Base-by-base conservation (phyloP, 2,329 filamentous ascomycete species). In the Triangularia setosa region DNA sequence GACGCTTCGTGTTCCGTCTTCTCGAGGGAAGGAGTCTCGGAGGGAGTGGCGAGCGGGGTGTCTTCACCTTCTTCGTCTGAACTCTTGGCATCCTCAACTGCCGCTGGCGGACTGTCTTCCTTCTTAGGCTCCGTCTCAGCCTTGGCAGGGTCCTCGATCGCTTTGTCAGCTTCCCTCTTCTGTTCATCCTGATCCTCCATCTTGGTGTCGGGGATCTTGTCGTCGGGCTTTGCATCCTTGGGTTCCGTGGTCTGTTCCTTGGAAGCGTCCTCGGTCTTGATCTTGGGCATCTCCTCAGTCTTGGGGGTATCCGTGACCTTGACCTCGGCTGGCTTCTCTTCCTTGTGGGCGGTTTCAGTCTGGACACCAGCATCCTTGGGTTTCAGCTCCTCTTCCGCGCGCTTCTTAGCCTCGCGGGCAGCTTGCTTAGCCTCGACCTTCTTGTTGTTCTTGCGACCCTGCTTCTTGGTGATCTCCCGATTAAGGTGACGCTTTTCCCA, bases 391-490 rank as follows among this genome's bases (percentile, higher is more conserved):
- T 72, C 71, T 23, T 69, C 69, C 64, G 72, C 67, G 14, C 65
- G 60, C 58, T 67, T 66, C 59, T 72, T 72, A 16, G 69, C 71
- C 60, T 74, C 73, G 16, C 70, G 68, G 1, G 70, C 71, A 0
- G 69, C 67, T 35, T 70, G 73, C 67, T 73, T 77, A 2, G 72
- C 73, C 35, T 73, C 71, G 1, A 73, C 73, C 74, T 79, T 80
- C 12, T 76, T 72, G n/a, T 78, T 75, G 11, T 79, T 73, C 72
- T 82, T 82, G 56, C 77, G 75, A 60, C 75, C 69, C 33, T 78
- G 76, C 65, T 72, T 75, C 56, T 78, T 75, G 65, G 79, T 78
- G 18, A 79, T 72, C 56, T 76, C 71, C 23, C 74, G 73, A 61
- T 73, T 75, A 7, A 76, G 65, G 54, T 76, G 75, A 16, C 72